Conservation (phyloP, 176 grass and related monocot genomes). For the Eragrostis curvula region DNA sequence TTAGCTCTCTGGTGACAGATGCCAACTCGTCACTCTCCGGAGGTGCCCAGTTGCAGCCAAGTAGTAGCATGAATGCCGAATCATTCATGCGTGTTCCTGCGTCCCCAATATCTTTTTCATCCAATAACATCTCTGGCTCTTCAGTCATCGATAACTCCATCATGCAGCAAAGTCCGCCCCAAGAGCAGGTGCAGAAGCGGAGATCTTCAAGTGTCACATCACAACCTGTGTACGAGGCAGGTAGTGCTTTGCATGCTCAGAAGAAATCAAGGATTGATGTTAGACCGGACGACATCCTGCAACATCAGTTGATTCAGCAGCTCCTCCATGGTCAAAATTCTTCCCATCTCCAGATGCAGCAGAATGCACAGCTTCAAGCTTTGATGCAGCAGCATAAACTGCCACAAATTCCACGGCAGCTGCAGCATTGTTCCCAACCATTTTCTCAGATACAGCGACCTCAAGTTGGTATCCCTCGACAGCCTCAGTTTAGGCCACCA, state of each 20-base stretch:
- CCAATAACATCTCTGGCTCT: conserved; percentile 93
- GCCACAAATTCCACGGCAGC: conserved; percentile 69
- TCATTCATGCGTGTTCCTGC: conserved; percentile 91
- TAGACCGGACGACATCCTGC: conserved; percentile 68
- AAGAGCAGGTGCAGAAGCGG: conserved; percentile 77
- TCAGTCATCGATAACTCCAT: conserved; percentile 94
- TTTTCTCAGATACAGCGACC: conserved; percentile 74
- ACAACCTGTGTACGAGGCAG: conserved; percentile 57
- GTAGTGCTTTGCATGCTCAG: conserved; percentile 54
- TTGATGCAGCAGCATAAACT: conserved; percentile 81
- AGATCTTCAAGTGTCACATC: conserved; percentile 90
- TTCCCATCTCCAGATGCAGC: conserved; percentile 64
- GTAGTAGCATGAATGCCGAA: conserved; percentile 87
- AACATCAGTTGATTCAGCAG: conserved; percentile 79
- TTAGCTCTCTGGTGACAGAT: conserved; percentile 90
- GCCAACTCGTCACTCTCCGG: conserved; percentile 87
- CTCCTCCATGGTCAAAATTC: conserved; percentile 66
- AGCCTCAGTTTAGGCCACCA: conserved; percentile 71
- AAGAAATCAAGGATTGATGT: conserved; percentile 84
- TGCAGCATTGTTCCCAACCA: conserved; percentile 68
- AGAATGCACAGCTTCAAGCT: conserved; percentile 80
- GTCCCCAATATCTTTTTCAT: conserved; percentile 98
- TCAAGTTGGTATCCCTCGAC: conserved; percentile 56
- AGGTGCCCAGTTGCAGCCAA: conserved; percentile 83
- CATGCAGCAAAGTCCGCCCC: conserved; percentile 77